Percentiles rank a stretch among this genome's conserved stretches.
Evolutionary conservation across 2,329 filamentous ascomycete genomes (phyloP).

Genomic region (Botryotinia globosa): DNA sequence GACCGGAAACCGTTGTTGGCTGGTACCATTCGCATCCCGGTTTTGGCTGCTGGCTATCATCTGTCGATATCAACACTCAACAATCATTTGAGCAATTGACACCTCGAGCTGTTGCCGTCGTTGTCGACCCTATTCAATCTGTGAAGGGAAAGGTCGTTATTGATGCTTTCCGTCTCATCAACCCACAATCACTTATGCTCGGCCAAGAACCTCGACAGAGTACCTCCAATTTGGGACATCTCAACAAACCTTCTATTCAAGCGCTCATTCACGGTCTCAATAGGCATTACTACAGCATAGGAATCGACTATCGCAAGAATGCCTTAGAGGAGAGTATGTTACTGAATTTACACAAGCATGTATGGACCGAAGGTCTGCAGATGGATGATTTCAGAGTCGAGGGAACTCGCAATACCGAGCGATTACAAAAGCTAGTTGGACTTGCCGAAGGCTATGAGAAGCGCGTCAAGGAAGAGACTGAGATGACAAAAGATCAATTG

Average conservation of each 20-base stretch:
- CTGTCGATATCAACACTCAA: constrained; percentile 98
- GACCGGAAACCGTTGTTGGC: constrained; percentile 93
- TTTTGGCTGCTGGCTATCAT: constrained; percentile 98
- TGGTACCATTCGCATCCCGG: constrained; percentile 99
- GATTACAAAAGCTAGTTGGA: constrained; percentile 80
- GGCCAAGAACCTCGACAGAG: constrained; percentile 97
- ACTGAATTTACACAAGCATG: constrained; percentile 99
- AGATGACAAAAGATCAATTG: constrained; percentile 93
- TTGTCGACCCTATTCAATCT: constrained; percentile 97
- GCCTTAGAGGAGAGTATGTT: constrained; percentile 98
- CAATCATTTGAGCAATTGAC: constrained; percentile 99
- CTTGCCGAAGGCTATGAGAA: constrained; percentile 97
- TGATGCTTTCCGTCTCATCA: constrained; percentile 97
- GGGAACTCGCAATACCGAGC: constrained; percentile 80
- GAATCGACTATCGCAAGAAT: constrained; percentile 96
- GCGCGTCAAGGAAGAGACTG: constrained; percentile 97
- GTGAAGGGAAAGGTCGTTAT: constrained; percentile 99
- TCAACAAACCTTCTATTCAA: constrained; percentile 99
- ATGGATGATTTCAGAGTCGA: constrained; percentile 95
- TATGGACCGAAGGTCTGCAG: constrained; percentile 95
- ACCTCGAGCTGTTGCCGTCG: constrained; percentile 92
- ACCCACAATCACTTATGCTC: constrained; percentile 95
- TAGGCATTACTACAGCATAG: constrained; percentile 98
- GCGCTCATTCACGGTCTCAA: constrained; percentile 97
- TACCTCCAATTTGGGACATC: constrained; percentile 93